Evolutionary conservation across 768 basidiomycete genomes (phyloP).

Genomic region (Solioccasus polychromus): DNA sequence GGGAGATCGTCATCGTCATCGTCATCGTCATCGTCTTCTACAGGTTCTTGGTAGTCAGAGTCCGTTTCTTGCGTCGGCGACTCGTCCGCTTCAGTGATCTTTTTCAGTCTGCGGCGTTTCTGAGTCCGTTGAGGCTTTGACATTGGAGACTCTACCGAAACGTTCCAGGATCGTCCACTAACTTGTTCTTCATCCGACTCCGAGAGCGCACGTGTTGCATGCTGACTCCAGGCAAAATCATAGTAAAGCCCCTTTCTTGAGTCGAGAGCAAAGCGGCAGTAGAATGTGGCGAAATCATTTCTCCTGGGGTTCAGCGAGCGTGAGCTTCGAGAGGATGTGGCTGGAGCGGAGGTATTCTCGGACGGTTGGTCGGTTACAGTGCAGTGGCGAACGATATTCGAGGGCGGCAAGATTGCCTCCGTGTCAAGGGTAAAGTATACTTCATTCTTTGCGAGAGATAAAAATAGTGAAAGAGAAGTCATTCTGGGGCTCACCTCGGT

Average conservation of each 20-base stretch:
- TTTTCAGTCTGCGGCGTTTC: constrained; percentile 21
- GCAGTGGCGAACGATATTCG: constrained; percentile 52
- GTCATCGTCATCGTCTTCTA: constrained; percentile 17
- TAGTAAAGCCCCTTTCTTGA: constrained; percentile 61
- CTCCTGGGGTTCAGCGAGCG: constrained; percentile 10
- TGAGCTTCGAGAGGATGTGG: constrained; percentile 13
- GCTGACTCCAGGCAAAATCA: constrained; percentile 54
- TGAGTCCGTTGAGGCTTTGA: constrained; percentile 7
- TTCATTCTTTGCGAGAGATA: constrained; percentile 53
- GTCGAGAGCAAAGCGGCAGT: constrained; percentile 59
- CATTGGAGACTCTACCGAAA: constrained; percentile 28
- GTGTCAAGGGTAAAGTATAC: constrained; percentile 63
- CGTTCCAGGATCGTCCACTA: constrained; percentile 47
- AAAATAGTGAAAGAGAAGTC: not conserved
- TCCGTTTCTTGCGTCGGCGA: constrained; percentile 16
- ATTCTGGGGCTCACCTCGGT: constrained; percentile 44
- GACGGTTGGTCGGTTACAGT: constrained; percentile 37
- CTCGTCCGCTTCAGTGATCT: constrained; percentile 25
- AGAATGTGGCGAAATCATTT: constrained; percentile 37
- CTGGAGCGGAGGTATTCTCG: constrained; percentile 1
- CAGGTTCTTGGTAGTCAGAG: constrained; percentile 21
- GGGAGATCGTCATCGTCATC: constrained; percentile 26
- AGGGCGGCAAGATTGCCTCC: constrained; percentile 47
- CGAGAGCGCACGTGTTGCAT: constrained; percentile 39
- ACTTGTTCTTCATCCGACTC: constrained; percentile 25